phyloP scores from a whole-genome alignment of 176 grass and related monocot species.

The Musa schizocarpa region DNA sequence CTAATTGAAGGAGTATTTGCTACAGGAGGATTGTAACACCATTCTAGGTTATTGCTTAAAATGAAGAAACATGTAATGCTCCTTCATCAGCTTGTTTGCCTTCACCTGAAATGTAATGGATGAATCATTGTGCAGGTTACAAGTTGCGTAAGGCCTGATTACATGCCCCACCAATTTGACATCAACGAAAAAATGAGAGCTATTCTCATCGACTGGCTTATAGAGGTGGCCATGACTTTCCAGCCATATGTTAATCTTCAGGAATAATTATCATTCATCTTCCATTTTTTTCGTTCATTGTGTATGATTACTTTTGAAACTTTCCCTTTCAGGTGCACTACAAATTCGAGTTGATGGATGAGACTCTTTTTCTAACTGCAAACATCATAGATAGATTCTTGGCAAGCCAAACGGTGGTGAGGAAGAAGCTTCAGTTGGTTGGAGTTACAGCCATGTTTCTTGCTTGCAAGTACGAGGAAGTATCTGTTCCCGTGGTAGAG shows the following conservation, averaged over 20 bases:
- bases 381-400: conserved; percentile 68
- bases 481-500: conserved; percentile 62
- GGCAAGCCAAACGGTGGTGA: conserved; percentile 29
- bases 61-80: neutral
- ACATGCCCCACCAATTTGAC: conserved; percentile 74
- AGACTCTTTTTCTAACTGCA: conserved; percentile 70
- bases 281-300: conserved; percentile 6
- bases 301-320: neutral
- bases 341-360: conserved; percentile 56
- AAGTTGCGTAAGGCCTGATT: conserved; percentile 52
- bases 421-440: conserved; percentile 67
- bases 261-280: conserved; percentile 8
- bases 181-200: conserved; percentile 91
- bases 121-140: conserved; percentile 32
- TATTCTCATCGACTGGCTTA: conserved; percentile 82
- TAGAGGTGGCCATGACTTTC: conserved; percentile 52
- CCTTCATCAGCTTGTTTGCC: neutral
- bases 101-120: neutral
- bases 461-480: conserved; percentile 83
- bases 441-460: conserved; percentile 75
- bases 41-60: neutral
- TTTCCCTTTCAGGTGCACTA: conserved; percentile 35
- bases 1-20: too few relatives aligned
- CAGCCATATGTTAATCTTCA: neutral
- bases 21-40: too few relatives aligned